Conservation (phyloP, 1,284 basidiomycete genomes). For the Filobasidium uniguttulatum region DNA sequence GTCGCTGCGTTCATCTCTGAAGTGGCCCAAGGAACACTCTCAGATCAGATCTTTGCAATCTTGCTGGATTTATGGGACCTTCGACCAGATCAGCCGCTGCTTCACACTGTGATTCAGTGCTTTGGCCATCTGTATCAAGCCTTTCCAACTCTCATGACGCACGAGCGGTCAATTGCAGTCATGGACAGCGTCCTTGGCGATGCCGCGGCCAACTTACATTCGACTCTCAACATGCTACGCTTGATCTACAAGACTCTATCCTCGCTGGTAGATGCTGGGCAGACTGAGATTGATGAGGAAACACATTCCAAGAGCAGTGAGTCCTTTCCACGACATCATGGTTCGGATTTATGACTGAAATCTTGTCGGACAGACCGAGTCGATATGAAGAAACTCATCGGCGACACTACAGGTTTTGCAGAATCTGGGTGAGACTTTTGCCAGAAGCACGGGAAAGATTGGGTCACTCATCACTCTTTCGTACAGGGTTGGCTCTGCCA, state of each 20-base stretch:
- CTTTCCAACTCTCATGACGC: background rate
- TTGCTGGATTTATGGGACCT: conserved; percentile 43
- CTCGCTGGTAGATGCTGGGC: background rate
- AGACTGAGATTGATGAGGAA: background rate
- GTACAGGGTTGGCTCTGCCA: conserved; percentile 70
- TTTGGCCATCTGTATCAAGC: conserved; percentile 44
- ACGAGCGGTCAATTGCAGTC: background rate
- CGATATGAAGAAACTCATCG: conserved; percentile 83
- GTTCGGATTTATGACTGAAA: no score
- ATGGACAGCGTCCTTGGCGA: conserved; percentile 1
- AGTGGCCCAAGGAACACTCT: conserved; percentile 47
- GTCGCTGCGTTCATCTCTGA: background rate
- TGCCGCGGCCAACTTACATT: background rate
- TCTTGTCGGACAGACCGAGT: conserved; percentile 39
- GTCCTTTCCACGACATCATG: no score
- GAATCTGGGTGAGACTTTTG: conserved; percentile 65
- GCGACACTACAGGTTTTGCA: conserved; percentile 83
- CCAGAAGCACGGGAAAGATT: background rate
- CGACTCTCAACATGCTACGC: background rate
- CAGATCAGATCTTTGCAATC: conserved; percentile 64
- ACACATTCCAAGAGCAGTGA: background rate
- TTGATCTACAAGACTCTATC: background rate
- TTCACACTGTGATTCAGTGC: conserved; percentile 44
- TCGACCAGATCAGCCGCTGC: conserved; percentile 21
- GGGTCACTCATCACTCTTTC: background rate